These are phyloP conservation scores for Lippia alba DNA, from an alignment of 305 asterid genomes.

Conservation along the genomic window DNA sequence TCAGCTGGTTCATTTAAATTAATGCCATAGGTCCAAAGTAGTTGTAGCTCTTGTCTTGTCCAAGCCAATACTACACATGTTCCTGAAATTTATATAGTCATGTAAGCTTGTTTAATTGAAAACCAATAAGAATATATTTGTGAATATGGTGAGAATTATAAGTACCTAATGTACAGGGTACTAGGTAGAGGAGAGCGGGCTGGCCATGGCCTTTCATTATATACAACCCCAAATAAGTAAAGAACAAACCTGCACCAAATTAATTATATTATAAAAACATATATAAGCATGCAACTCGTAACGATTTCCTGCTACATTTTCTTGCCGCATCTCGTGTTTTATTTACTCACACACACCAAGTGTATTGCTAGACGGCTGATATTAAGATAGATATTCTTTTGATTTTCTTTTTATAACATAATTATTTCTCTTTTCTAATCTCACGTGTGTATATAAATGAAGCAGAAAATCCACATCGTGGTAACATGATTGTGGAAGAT, in stretches of 20 bases:
- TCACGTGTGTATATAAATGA: too few species aligned
- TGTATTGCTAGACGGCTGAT: too few species aligned
- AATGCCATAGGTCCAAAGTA: slow-evolving; percentile 59
- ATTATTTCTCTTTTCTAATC: too few species aligned
- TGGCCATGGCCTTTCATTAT: slow-evolving; percentile 86
- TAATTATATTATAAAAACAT: too few species aligned
- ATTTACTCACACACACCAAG: too few species aligned
- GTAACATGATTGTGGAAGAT: too few species aligned
- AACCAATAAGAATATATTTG: not conserved
- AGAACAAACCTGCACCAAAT: slow-evolving; percentile 59
- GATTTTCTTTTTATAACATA: too few species aligned
- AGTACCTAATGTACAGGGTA: slow-evolving; percentile 84
- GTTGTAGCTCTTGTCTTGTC: slow-evolving; percentile 65
- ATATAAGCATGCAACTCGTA: too few species aligned
- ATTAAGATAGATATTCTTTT: too few species aligned
- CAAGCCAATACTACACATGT: slow-evolving; percentile 63
- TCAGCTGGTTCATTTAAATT: slow-evolving; percentile 30
- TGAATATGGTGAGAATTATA: not conserved
- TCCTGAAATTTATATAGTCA: slow-evolving; percentile 46
- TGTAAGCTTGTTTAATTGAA: not conserved
- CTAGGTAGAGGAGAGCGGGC: slow-evolving; percentile 90
- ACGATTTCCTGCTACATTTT: too few species aligned
- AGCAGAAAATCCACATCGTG: too few species aligned
- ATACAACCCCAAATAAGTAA: slow-evolving; percentile 76
- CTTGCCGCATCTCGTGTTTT: slow-evolving; percentile 1